These are phyloP conservation scores for Gyromitra esculenta DNA, from an alignment of 2,329 filamentous ascomycete species.

Conservation along the genomic window DNA sequence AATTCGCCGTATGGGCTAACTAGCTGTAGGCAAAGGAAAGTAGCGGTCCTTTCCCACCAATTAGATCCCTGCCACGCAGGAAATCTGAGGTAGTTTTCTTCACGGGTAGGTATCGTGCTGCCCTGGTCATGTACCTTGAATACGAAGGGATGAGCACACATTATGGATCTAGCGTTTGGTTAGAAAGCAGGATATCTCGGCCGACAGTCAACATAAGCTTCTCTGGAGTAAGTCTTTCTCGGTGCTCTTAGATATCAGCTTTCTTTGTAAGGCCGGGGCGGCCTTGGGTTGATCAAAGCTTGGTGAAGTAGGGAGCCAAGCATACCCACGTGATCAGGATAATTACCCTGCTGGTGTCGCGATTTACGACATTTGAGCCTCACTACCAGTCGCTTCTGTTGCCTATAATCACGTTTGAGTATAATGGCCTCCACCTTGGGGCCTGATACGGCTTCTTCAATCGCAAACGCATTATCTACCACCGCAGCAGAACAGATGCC, in stretches of 20 bases:
- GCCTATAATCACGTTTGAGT: conserved; percentile 25
- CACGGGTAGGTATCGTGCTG: no score
- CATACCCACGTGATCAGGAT: conserved; percentile 16
- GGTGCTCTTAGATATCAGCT: background rate
- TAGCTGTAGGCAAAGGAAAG: no score
- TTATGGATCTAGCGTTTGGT: background rate
- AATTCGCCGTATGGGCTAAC: no score
- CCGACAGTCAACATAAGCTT: background rate
- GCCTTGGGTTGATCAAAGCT: background rate
- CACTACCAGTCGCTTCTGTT: conserved; percentile 16
- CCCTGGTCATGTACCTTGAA: no score
- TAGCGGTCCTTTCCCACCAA: no score
- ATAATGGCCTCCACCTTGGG: conserved; percentile 44
- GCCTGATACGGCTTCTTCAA: conserved; percentile 26
- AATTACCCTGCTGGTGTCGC: conserved; percentile 37
- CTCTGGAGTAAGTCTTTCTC: background rate
- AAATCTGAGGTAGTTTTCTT: no score
- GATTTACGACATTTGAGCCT: conserved; percentile 32
- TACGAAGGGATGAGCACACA: background rate
- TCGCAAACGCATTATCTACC: conserved; percentile 24
- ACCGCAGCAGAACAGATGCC: conserved; percentile 21
- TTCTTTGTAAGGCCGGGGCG: background rate
- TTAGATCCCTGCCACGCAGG: no score
- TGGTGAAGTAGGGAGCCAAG: background rate
- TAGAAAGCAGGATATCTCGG: background rate